Evolutionary conservation across 495 filamentous ascomycete genomes (phyloP), one percentile per base, ranked within the genome.

Genomic region (Trichoderma erinaceum): DNA sequence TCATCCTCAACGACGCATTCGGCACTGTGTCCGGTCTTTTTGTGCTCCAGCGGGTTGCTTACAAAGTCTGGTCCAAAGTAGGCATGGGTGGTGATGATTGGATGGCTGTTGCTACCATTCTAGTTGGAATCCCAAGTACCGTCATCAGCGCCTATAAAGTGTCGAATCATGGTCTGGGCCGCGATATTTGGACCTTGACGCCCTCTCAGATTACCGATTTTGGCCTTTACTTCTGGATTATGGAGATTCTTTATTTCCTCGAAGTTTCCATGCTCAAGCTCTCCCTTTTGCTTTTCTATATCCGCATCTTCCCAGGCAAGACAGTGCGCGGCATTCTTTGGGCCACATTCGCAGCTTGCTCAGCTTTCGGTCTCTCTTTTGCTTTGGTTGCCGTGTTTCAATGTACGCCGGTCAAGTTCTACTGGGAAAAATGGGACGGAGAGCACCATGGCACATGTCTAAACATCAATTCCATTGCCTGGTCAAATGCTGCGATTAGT

Each of bases 401-500:
- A 68, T 78, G 76, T 44, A 71, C 29, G 4, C 76, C 74, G 2
- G 66, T 78, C 56, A 64, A 65, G 6, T 73, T 67, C 44, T 78
- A 72, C 67, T 78, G 76, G 76, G 71, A 67, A 12, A 69, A 68
- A 13, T 75, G 70, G 69, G 72, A 75, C 41, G 69, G 70, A 13
- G 27, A 52, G 38, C 70, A 72, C 48, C 35, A 70, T 7, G 76
- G 76, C 15, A 41, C 46, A 0, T 78, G 76, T 65, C 67, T 75
- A 16, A 63, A 72, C 32, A 66, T 63, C 10, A 69, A 65, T 21
- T 15, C 65, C 15, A 67, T 73, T 15, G 82, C 78, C 35, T 79
- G 81, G 65, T 74, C 75, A 67, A 79, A 82, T 63, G 77, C 82
- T 0, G 78, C 73, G 4, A 71, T 88, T 35, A 85, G 83, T 70